Base-by-base conservation (phyloP, 805 yeast genomes). In the Metschnikowia orientalis region DNA sequence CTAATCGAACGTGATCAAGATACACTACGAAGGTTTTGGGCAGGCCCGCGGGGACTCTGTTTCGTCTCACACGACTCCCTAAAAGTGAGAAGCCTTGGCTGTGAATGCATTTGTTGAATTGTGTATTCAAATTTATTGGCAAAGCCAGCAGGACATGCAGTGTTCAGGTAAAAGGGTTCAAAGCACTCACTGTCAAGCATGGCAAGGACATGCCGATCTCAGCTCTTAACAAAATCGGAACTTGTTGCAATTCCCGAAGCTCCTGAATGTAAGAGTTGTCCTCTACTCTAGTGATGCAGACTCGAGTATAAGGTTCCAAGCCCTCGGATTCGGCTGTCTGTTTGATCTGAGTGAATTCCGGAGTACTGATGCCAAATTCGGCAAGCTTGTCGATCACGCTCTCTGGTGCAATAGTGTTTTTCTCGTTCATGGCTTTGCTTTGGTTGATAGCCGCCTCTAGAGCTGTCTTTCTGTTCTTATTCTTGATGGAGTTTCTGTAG, bases 171-270 rank as follows among this genome's bases (percentile, higher is more conserved):
- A 89, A 90, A 19, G 98, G 98, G 51, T 90, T 90, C 52, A 89
- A 67, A 6, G 90, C 83, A 49, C 95, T 75, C 10, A 92, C 95
- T 3, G 96, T 86, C 48, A 90, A 71, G 57, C 97, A 90, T 11
- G 98, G 98, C 34, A 90, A 68, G 2, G 96, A 90, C 89, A 87
- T 87, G 31, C 96, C 97, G 32, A 88, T 77, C 56, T 89, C 97
- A 0, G 96, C 87, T 50, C 96, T 71, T 43, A 92, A 67, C 40
- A 90, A 65, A 19, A 90, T 78, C 7, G 97, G 97, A 30, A 90
- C 81, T 47, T 77, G 80, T 30, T 72, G 72, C 50, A 89, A 63
- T 50, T 85, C 90, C 41, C 74, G 71, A 32, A 90, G 79, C 51
- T 85, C 95, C 64, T 92, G 97, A 29, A 92, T 73, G 50, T 67